Evolutionary conservation across 352 stramenopile species (phyloP).

Genomic region (Phytophthora constricta): DNA sequence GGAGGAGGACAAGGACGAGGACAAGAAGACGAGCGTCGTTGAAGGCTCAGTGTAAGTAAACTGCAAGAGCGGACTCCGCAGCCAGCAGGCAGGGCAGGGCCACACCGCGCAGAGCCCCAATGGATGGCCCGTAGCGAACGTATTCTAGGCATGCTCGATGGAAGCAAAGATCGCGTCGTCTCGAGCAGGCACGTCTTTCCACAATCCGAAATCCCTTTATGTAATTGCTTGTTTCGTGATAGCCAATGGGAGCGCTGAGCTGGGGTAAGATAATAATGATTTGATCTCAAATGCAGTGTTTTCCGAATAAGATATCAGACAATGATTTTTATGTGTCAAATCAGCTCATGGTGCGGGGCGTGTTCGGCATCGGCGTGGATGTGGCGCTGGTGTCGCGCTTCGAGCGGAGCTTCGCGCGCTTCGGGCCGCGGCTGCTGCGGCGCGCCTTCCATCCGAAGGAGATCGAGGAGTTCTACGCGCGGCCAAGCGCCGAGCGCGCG

Average conservation of each 20-base stretch:
- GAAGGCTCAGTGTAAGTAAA: constrained; percentile 67
- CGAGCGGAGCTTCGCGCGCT: constrained; percentile 52
- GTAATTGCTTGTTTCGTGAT: not conserved
- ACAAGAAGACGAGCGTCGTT: constrained; percentile 59
- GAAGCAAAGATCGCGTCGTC: not conserved
- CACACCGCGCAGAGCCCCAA: too few species aligned
- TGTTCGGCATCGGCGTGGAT: constrained; percentile 82
- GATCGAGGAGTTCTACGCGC: constrained; percentile 65
- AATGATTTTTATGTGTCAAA: too few species aligned
- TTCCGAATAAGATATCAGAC: too few species aligned
- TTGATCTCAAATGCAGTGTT: too few species aligned
- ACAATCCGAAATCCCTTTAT: not conserved
- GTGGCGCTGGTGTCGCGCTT: constrained; percentile 70
- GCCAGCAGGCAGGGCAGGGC: constrained; percentile 30
- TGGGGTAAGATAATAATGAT: too few species aligned
- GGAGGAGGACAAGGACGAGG: constrained; percentile 34
- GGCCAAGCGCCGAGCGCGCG: constrained; percentile 38
- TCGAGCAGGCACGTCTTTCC: too few species aligned
- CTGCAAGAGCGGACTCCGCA: constrained; percentile 9
- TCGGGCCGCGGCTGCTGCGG: constrained; percentile 68
- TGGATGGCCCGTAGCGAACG: not conserved
- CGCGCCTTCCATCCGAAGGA: constrained; percentile 71
- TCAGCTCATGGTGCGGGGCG: constrained; percentile 16
- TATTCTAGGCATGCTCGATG: constrained; percentile 1
- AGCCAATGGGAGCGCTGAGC: too few species aligned